A percentile compares a stretch with the other conserved stretches of the same genome.
These are phyloP conservation scores for Suillus plorans DNA, from an alignment of 768 basidiomycete species.

Conservation along the genomic window DNA sequence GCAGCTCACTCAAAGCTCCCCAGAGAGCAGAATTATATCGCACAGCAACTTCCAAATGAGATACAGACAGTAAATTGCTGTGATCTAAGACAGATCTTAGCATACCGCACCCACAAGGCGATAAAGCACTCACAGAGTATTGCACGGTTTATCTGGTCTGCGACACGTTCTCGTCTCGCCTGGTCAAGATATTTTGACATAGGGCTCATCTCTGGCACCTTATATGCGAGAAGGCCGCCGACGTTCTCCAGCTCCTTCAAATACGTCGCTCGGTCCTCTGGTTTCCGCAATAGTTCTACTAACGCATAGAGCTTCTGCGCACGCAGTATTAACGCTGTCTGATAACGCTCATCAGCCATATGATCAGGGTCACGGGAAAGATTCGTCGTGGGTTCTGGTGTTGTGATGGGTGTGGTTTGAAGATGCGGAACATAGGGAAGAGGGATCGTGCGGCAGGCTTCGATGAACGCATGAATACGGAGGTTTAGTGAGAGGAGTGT, in stretches of 20 bases:
- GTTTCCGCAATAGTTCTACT: constrained; percentile 53
- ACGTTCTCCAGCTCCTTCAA: constrained; percentile 72
- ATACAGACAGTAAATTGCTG: constrained; percentile 49
- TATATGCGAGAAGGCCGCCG: constrained; percentile 80
- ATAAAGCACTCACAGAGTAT: constrained; percentile 64
- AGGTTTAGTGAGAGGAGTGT: constrained; percentile 79
- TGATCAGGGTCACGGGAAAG: constrained; percentile 29
- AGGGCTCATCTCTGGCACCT: constrained; percentile 73
- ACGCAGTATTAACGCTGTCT: constrained; percentile 49
- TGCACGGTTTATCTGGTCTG: constrained; percentile 86
- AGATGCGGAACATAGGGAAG: constrained; percentile 41
- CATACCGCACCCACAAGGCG: background rate
- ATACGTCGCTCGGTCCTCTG: constrained; percentile 60
- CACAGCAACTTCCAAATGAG: constrained; percentile 61
- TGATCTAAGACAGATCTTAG: constrained; percentile 41
- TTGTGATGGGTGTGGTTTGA: constrained; percentile 11
- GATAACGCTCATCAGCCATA: constrained; percentile 37
- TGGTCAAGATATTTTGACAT: constrained; percentile 75
- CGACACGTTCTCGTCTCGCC: constrained; percentile 76
- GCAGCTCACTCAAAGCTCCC: constrained; percentile 52
- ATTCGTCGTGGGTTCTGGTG: constrained; percentile 13
- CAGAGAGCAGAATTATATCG: constrained; percentile 67
- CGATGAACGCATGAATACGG: constrained; percentile 84
- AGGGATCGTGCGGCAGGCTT: constrained; percentile 75
- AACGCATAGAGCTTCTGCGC: constrained; percentile 69